Base-by-base conservation (phyloP, 441 rosid species). In the Pelargonium citronellum region DNA sequence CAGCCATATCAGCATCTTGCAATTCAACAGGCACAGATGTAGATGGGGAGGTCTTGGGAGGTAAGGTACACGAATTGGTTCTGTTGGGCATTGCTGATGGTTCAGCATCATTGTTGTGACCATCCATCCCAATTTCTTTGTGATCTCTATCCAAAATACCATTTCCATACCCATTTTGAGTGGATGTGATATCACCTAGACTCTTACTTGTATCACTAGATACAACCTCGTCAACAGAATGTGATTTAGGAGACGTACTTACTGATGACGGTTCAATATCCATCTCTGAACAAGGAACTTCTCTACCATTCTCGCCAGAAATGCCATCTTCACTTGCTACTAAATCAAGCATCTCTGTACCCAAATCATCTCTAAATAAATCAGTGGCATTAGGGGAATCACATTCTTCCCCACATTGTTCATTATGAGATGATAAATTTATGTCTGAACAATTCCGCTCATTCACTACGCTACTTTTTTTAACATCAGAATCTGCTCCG, bases 261-360 rank as follows among this genome's bases (percentile, higher is more conserved):
- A 49, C 66, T 8, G 69, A 57, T 71, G 84, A 67, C 27, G 70
- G 67, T 13, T 74, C 79, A 67, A 68, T 66, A 22, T 76, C 83
- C 77, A 69, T 74, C 68, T 66, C 71, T 11, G 71, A 66, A 53
- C 30, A 34, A 63, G 67, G 22, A 63, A 67, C 76, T 72, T 71
- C 82, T 71, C 55, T 63, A 71, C 34, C 12, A 17, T 17, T 61
- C 68, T 44, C 66, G 43, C 64, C 78, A 78, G 27, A 58, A 60
- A 64, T 2, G 16, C 61, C 64, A 7, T 67, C 72, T 8, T n/a
- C 37, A 19, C 49, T 11, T 13, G 37, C 73, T 34, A 27, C 53
- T 60, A 27, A 64, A 24, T 67, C 74, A 75, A 24, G 15, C 7
- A 60, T 69, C 58, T 65, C 70, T 46, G 72, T 62, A 34, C 63